phyloP scores from a whole-genome alignment of 202 grass and related monocot species.

The Dendrocalamus latiflorus region DNA sequence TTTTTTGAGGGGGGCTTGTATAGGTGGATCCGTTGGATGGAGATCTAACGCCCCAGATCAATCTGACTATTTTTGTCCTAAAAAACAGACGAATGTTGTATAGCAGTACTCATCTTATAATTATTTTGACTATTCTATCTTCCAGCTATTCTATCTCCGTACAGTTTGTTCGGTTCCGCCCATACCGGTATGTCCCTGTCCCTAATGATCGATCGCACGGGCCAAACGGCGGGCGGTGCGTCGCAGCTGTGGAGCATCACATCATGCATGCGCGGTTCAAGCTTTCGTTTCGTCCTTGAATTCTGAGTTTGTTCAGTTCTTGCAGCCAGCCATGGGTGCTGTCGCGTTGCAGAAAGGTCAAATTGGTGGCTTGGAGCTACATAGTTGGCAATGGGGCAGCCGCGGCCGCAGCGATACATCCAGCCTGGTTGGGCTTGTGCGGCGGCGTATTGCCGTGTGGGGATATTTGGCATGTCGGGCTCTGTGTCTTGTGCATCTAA shows the following conservation, averaged over 20 bases:
- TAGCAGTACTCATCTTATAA: too few relatives aligned
- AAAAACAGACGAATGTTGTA: too few relatives aligned
- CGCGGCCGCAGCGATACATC: neutral
- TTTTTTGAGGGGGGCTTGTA: too few relatives aligned
- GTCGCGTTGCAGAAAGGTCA: neutral
- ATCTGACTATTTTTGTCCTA: too few relatives aligned
- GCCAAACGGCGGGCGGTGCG: neutral
- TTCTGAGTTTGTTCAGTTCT: neutral
- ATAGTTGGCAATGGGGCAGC: neutral
- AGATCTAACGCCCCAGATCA: too few relatives aligned
- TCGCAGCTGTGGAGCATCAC: neutral
- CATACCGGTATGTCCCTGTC: too few relatives aligned
- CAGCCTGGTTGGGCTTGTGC: slow-evolving; percentile 11
- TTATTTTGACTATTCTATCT: too few relatives aligned
- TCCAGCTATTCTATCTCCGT: too few relatives aligned
- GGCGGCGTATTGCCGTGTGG: neutral
- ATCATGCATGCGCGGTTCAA: neutral
- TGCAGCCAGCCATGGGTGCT: neutral
- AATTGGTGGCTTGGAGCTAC: neutral
- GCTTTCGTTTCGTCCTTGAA: neutral
- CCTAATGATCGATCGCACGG: neutral
- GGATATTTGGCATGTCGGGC: neutral
- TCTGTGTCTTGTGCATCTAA: neutral
- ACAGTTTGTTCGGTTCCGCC: too few relatives aligned
- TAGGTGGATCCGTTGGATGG: too few relatives aligned